Evolutionary conservation across 495 filamentous ascomycete genomes (phyloP), one percentile per base, ranked within the genome.

Genomic region (Daldinia childiae): DNA sequence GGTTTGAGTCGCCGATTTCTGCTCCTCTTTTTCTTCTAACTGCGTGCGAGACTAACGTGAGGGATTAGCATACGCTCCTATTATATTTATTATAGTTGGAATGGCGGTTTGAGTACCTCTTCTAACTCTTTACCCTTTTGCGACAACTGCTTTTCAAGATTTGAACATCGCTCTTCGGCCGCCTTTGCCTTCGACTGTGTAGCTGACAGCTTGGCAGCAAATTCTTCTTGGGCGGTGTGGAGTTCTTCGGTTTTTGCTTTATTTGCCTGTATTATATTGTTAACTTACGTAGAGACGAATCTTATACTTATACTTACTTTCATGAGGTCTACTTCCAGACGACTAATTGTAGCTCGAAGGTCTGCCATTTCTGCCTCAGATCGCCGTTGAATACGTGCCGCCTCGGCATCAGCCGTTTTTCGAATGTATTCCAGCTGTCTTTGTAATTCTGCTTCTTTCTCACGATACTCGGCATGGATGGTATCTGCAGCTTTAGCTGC

Each of bases 321-420:
- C 75, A 88, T 85, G 41, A 91, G 68, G 54, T 90, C 86, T 8
- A 85, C 82, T 72, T 90, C 87, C 21, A 92, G 75, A 24, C 83
- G 78, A 62, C 82, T 83, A 43, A 90, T 84, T 17, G 83, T 89
- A 26, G 86, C 86, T 62, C 87, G 86, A 48, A 92, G 74, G 56
- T 89, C 88, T 9, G 88, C 85, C 68, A 87, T 83, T 70, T 92
- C 90, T 0, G 86, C 87, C 30, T 91, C 89, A 0, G 74, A 71
- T 41, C 80, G 73, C 15, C 82, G 68, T 30, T 73, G 71, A 5
- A 77, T 64, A 17, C 84, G 78, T 48, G 81, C 80, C 0, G 79
- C 72, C 48, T 85, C 83, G 12, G 71, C 58, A 55, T 84, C 82
- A 3, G 79, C 74, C 21, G 68, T 77, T 61, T 79, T 82, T 32